Evolutionary conservation across 1,139 yeast genomes (phyloP).

Genomic region (Geotrichum australiense): DNA sequence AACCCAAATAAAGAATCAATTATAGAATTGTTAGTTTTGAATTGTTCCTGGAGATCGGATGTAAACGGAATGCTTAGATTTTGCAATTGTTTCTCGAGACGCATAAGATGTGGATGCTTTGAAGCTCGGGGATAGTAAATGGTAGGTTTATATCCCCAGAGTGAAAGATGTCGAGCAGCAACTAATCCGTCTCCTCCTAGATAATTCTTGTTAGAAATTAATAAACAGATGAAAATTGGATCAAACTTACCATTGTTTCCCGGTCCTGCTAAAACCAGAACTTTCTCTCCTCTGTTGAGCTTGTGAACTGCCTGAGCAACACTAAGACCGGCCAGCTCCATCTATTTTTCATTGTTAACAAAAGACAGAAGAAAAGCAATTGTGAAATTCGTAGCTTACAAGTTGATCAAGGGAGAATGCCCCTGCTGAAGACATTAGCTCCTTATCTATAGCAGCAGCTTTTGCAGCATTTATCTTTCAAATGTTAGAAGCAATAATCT

Average conservation of each 20-base stretch:
- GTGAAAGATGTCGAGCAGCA: constrained; percentile 80
- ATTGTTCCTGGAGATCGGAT: constrained; percentile 19
- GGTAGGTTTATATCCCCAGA: constrained; percentile 59
- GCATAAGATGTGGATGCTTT: constrained; percentile 32
- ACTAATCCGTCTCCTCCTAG: constrained; percentile 86
- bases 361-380: background rate
- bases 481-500: no score
- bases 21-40: constrained; percentile 40
- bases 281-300: constrained; percentile 48
- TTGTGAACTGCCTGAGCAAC: constrained; percentile 81
- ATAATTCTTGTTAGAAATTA: background rate
- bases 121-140: constrained; percentile 42
- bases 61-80: constrained; percentile 44
- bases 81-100: constrained; percentile 52
- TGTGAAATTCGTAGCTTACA: constrained; percentile 27
- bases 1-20: constrained; percentile 90
- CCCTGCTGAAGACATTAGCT: constrained; percentile 62
- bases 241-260: constrained; percentile 66
- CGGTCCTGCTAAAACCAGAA: constrained; percentile 80
- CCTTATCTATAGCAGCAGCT: constrained; percentile 77
- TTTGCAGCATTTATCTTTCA: constrained; percentile 13
- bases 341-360: constrained; percentile 29
- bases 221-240: background rate
- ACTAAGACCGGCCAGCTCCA: constrained; percentile 94
- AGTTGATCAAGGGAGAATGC: constrained; percentile 84